Base-by-base conservation (phyloP, 1,139 yeast species). In the Sugiyamaella neomexicana region DNA sequence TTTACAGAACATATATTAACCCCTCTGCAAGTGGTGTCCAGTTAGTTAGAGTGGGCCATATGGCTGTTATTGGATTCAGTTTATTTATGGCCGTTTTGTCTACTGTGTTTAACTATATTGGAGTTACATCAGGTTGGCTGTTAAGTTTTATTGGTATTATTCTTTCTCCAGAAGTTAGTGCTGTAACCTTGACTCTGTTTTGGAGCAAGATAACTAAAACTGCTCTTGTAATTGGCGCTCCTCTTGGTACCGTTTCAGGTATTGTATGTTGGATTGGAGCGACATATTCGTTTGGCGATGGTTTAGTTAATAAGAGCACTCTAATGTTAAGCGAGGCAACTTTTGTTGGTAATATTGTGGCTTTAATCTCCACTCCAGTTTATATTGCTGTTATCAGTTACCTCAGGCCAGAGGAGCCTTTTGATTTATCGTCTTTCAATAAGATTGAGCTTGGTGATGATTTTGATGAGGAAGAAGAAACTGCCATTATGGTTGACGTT, bases 301-400 rank as follows among this genome's bases (percentile, higher is more conserved):
- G 71, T 50, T 68, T 79, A 50, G 80, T 80, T 23, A 82, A 86
- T 50, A 80, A 73, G 44, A 83, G 82, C 48, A 81, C 95, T 16
- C 86, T 88, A 61, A 80, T 78, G 61, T 91, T 87, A 65, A 79
- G 85, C 66, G 79, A 86, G 67, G 84, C 95, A 38, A 87, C 88
- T 93, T 76, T 88, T 60, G 83, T 86, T 2, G 96, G 96, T 57
- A 88, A 88, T 67, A 81, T 87, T 50, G 88, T 87, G 52, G 91
- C 96, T 0, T 73, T 89, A 59, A 75, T 82, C 50, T 78, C 89
- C 1, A 95, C 96, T 12, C 65, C 79, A 37, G 68, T 89, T 27
- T 75, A 83, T 56, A 75, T 83, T 56, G 90, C 93, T 12, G 63
- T 85, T 5, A 73, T 89, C 50, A 85, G 91, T 0, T 75, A 75